Evolutionary conservation across 2,329 filamentous ascomycete genomes (phyloP), one percentile per base, ranked within the genome.

Genomic region (Apiospora aurea): DNA sequence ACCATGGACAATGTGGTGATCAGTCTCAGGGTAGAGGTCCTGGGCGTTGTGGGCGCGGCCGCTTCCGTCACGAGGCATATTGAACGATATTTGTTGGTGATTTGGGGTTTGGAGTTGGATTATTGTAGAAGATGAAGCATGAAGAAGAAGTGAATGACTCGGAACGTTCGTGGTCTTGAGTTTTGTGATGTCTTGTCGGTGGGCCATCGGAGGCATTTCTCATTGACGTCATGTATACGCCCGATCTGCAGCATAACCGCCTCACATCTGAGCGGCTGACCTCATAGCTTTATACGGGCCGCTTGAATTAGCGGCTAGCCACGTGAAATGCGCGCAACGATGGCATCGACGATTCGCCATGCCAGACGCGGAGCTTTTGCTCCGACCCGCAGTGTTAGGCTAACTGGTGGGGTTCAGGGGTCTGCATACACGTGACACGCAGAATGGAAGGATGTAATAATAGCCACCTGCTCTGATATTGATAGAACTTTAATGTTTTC

Each of bases 31-130:
- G 72, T 67, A 70, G 26, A 75, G 69, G 8, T 77, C 76, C 21
- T 70, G 53, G 41, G 83, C 83, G 78, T 87, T 87, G 79, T 88
- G 80, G 71, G 82, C 81, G 74, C 81, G 82, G 70, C 85, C 85
- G 76, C 85, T 84, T 84, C 85, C 85, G 73, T 85, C 80, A 77
- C 85, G 84, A 83, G 86, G 85, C 86, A 87, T 88, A 72, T 71
- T 85, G 78, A 41, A 26, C 44, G 34, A 41, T 47, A 26, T 34
- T 34, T 43, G 21, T 5, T 24, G 24, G 34, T 11, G n/a, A 10
- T 69, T 34, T 47, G 53, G 29, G 29, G 2, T 38, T 18, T 29
- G 43, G n/a, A 29, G 34, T 46, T n/a, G 16, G 16, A 3, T 64
- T n/a, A 0, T 24, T 14, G 21, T n/a, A 18, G 18, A 41, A n/a